Evolutionary conservation across 768 basidiomycete genomes (phyloP), one percentile per base, ranked within the genome.

Genomic region (Daedaleopsis sinensis): DNA sequence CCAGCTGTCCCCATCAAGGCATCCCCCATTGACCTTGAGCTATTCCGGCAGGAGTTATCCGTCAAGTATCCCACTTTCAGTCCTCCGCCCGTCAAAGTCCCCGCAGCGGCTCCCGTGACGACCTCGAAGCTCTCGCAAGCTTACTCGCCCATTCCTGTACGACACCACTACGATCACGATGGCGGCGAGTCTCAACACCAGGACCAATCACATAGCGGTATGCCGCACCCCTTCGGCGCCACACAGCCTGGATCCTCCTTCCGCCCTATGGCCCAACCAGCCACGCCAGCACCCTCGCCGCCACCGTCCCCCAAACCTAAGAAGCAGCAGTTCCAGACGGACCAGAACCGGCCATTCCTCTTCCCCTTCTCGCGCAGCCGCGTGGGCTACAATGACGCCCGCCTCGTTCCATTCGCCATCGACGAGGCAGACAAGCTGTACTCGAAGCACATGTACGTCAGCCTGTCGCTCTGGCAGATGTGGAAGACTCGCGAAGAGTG

Each of bases 261-360:
- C 68, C 77, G 83, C 32, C 68, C 73, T 27, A 68, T 71, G 24
- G 85, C 83, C 16, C 91, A 91, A 69, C 88, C 94, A 1, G 84
- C 88, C 13, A 98, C 96, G 4, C 96, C 96, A 7, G 94, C 94
- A 24, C 94, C 96, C 1, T 87, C 93, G 0, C 95, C 95, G 0
- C 92, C 93, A 0, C 80, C 84, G 8, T 84, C 86, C 37, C 91
- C 87, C 2, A 98, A 96, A 70, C 94, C 93, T 11, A 99, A 99
- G 79, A 98, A 98, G 73, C 96, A 96, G 71, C 94, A 96, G 72
- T 99, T 94, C 73, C 97, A 98, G 71, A 99, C 97, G 0, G 97
- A 99, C 74, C 97, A 96, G 72, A 87, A 78, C 49, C 82, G 92
- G 13, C 96, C 97, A 1, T 99, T 98, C 73, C 77, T 98, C 62